phyloP scores from a whole-genome alignment of 176 grass and related monocot genomes.

The Saccharum officinarum region DNA sequence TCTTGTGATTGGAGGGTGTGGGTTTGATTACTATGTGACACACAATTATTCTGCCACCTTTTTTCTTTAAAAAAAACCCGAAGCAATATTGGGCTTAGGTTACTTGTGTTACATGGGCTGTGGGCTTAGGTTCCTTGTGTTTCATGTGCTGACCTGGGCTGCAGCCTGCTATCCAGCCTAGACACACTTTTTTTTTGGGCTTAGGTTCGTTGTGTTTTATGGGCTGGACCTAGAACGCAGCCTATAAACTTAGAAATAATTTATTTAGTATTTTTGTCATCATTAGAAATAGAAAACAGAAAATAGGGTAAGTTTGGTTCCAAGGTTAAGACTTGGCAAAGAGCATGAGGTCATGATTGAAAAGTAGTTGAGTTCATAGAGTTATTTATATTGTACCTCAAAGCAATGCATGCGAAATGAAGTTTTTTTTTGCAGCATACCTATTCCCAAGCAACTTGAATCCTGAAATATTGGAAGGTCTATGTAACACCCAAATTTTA shows the following conservation, averaged over 20 bases:
- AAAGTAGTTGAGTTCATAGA: background rate
- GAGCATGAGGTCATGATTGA: background rate
- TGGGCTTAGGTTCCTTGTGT: background rate
- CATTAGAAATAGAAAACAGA: background rate
- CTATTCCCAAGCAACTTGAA: conserved; percentile 83
- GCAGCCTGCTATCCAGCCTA: background rate
- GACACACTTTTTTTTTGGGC: background rate
- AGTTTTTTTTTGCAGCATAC: conserved; percentile 59
- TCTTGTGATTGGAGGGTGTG: background rate
- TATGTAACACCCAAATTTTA: no score
- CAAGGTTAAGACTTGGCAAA: background rate
- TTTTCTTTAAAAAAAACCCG: background rate
- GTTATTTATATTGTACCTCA: conserved; percentile 18
- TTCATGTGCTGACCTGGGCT: background rate
- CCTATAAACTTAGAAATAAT: background rate
- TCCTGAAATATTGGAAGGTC: conserved; percentile 95
- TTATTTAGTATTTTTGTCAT: background rate
- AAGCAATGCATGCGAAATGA: conserved; percentile 1
- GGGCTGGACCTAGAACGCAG: background rate
- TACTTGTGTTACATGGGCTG: background rate
- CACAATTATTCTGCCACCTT: background rate
- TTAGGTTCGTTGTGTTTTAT: background rate
- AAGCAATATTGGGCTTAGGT: background rate
- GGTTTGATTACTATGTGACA: background rate
- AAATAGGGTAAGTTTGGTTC: background rate